Conservation (phyloP, 768 basidiomycete species). For the Rhodosporidiobolus sp. region DNA sequence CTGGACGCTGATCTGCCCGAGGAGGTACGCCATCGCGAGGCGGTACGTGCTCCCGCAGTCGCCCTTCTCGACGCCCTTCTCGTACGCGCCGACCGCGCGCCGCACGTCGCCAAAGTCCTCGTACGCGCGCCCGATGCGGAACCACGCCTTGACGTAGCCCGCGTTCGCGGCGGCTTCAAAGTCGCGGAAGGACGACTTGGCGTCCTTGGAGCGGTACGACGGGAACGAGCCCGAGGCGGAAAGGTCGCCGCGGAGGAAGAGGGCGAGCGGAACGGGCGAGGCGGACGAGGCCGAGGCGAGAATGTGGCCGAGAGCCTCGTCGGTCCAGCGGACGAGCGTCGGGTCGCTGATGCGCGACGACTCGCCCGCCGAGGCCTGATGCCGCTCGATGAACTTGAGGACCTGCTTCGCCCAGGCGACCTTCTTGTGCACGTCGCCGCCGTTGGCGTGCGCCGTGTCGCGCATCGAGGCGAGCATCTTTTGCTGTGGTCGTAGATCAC, state of each 20-base stretch:
- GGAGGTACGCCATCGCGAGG: constrained; percentile 85
- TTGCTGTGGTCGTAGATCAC: constrained; percentile 10
- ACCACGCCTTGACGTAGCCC: constrained; percentile 82
- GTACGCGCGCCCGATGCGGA: constrained; percentile 83
- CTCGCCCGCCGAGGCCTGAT: constrained; percentile 52
- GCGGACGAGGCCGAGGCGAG: constrained; percentile 53
- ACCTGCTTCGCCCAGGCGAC: constrained; percentile 81
- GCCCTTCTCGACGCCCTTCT: constrained; percentile 68
- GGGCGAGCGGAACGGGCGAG: constrained; percentile 64
- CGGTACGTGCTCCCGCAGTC: constrained; percentile 82
- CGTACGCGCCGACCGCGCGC: constrained; percentile 80
- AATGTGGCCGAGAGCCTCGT: constrained; percentile 64
- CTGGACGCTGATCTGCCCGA: constrained; percentile 74
- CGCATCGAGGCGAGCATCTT: constrained; percentile 35
- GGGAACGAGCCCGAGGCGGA: constrained; percentile 70
- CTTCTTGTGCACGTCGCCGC: constrained; percentile 47
- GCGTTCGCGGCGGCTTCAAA: constrained; percentile 77
- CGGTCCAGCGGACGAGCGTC: constrained; percentile 60
- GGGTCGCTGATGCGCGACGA: constrained; percentile 62
- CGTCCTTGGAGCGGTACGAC: constrained; percentile 62
- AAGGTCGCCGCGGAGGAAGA: constrained; percentile 73
- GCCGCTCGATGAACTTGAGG: constrained; percentile 69
- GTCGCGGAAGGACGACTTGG: constrained; percentile 78
- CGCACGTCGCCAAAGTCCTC: constrained; percentile 71
- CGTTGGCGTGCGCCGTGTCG: constrained; percentile 21